A percentile compares a stretch with the other conserved stretches of the same genome.
Evolutionary conservation across 2,329 filamentous ascomycete species (phyloP).

Genomic region (Raffaelea albimanens): DNA sequence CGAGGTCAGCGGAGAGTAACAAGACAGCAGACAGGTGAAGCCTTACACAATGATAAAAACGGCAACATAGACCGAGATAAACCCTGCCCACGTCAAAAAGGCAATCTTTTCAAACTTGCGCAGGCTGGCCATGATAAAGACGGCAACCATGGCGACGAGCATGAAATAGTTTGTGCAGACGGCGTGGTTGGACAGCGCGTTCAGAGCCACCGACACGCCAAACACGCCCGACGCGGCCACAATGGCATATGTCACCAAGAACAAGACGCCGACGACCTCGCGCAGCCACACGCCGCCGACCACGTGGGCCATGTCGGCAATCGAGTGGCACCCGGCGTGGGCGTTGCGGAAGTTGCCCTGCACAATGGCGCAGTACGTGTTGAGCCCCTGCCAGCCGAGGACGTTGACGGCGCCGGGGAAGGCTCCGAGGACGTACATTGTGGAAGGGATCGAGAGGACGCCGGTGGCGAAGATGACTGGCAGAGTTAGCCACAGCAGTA

Average conservation of each 20-base stretch:
- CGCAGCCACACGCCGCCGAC: constrained; percentile 42
- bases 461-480: constrained; percentile 41
- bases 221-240: constrained; percentile 42
- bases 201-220: constrained; percentile 53
- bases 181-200: constrained; percentile 36
- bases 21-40: no score
- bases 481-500: no score
- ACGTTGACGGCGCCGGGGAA: constrained; percentile 78
- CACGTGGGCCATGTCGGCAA: constrained; percentile 38
- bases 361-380: constrained; percentile 29
- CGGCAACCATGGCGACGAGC: constrained; percentile 45
- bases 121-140: constrained; percentile 30
- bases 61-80: constrained; percentile 49
- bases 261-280: constrained; percentile 45
- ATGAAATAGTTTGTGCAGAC: constrained; percentile 32
- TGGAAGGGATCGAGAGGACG: constrained; percentile 50
- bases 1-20: no score
- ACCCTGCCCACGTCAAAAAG: constrained; percentile 40
- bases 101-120: constrained; percentile 31
- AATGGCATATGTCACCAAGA: constrained; percentile 36
- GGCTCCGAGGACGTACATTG: constrained; percentile 68
- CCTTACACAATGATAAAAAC: constrained; percentile 43
- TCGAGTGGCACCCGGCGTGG: constrained; percentile 25
- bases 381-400: constrained; percentile 44
- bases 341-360: constrained; percentile 29